phyloP scores from a whole-genome alignment of 2,329 filamentous ascomycete species.

The Fusarium burgessii region DNA sequence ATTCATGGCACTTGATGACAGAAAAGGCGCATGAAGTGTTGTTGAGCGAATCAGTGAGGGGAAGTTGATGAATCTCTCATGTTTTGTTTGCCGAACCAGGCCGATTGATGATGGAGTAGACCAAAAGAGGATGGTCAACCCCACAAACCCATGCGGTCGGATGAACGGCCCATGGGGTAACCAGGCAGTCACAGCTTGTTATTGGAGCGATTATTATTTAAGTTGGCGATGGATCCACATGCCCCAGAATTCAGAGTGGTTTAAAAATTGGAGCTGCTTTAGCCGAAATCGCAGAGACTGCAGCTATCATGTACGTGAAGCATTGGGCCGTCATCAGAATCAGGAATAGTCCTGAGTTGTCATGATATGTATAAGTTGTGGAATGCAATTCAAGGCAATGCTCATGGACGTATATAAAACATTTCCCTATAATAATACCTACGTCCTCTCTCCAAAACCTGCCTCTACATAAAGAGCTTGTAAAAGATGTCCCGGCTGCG shows the following conservation, averaged over 20 bases:
- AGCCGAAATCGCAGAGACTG: conserved; percentile 6
- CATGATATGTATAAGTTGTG: too few relatives aligned
- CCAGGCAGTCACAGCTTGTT: too few relatives aligned
- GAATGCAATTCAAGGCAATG: too few relatives aligned
- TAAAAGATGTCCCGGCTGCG: too few relatives aligned
- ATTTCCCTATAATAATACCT: too few relatives aligned
- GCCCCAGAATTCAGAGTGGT: conserved; percentile 14
- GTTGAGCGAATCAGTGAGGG: not conserved
- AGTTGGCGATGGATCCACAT: not conserved
- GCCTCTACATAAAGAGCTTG: too few relatives aligned
- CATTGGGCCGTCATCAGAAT: too few relatives aligned
- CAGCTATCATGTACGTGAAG: too few relatives aligned
- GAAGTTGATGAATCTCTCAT: conserved; percentile 8
- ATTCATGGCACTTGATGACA: not conserved
- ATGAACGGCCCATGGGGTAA: conserved; percentile 5
- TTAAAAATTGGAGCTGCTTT: conserved; percentile 25
- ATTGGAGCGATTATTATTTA: conserved; percentile 23
- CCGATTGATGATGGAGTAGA: conserved; percentile 11
- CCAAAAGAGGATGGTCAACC: conserved; percentile 4
- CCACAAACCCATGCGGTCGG: conserved; percentile 6
- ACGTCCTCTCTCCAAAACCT: too few relatives aligned
- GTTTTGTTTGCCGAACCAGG: not conserved
- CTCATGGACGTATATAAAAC: too few relatives aligned
- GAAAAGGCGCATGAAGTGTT: not conserved
- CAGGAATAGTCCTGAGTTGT: too few relatives aligned